Evolutionary conservation across 345 rosid species (phyloP), one percentile per base, ranked within the genome.

Genomic region (Erucastrum elatum): DNA sequence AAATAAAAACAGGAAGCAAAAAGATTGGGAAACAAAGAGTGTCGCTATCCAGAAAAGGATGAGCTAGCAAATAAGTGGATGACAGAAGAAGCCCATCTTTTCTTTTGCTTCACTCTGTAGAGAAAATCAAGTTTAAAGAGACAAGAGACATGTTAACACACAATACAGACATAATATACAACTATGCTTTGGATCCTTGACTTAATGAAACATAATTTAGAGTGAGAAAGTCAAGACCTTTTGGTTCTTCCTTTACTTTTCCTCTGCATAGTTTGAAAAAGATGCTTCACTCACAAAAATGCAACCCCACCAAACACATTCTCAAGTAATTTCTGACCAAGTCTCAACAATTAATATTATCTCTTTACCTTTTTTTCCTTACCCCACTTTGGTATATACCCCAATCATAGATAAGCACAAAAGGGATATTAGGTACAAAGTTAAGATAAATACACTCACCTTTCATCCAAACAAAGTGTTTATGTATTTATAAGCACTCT

Each of bases 1-100:
- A 69, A 53, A 64, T 41, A 75, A 44, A 53, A 29, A 58, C 67
- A 70, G 55, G 72, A 75, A 31, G 12, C 41, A 69, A 31, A 58
- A 61, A 63, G 51, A 39, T 2, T 16, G 21, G 21, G 21, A 21
- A 21, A 67, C 71, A 72, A 27, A 41, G 55, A 67, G 78, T 44
- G 35, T 72, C 78, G 17, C 33, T 51, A 25, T 81, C 71, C 41
- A 3, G 86, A 80, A 83, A 53, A 16, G 59, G 59, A 53, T 53
- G 58, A 29, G 25, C 68, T 70, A 81, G 37, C 84, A 87, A 74
- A 85, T 25, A 30, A 58, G 64, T 78, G 58, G 29, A 12, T 71
- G 89, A 85, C 72, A 72, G 85, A 86, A 77, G 72, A 84, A 81
- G 72, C 81, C 64, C 86, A 84, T 77, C 87, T 74, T 72, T 78